Percentiles rank a stretch among this genome's conserved stretches.
These are phyloP conservation scores for Acanthamoeba quina DNA, from an alignment of 208 protist genomes.

Conservation along the genomic window DNA sequence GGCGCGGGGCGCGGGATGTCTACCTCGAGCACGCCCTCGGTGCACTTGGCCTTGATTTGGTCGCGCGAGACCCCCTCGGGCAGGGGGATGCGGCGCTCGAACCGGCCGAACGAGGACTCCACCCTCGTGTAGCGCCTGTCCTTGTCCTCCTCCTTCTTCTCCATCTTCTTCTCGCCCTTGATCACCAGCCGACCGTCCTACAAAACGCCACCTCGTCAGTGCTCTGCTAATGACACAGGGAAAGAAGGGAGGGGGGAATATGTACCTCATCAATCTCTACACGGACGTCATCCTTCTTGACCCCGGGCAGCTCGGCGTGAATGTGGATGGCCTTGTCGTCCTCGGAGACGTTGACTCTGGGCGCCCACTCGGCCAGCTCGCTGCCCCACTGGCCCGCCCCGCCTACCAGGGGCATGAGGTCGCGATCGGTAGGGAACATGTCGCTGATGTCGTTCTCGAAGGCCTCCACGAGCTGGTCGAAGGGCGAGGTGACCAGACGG, in stretches of 20 bases:
- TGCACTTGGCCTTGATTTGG: conserved; percentile 53
- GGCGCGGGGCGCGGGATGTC: not conserved
- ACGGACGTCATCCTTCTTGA: conserved; percentile 58
- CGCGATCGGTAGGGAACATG: not conserved
- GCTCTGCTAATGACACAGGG: not conserved
- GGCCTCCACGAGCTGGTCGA: not conserved
- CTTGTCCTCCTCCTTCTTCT: conserved; percentile 75
- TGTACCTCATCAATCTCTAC: conserved; percentile 9
- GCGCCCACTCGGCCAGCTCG: conserved; percentile 26
- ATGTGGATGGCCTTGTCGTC: not conserved
- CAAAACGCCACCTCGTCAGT: not conserved
- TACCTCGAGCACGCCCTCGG: conserved; percentile 67
- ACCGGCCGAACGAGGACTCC: conserved; percentile 5
- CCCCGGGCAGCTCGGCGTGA: conserved; percentile 69
- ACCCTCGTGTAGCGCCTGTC: not conserved
- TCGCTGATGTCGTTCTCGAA: conserved; percentile 45
- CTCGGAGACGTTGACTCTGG: conserved; percentile 52
- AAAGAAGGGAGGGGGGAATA: not conserved
- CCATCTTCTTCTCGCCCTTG: conserved; percentile 52
- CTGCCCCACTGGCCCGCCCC: not conserved
- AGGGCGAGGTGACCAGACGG: conserved; percentile 6
- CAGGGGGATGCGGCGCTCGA: conserved; percentile 36
- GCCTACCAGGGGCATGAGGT: not conserved
- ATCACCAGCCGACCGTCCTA: not conserved
- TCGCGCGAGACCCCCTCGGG: conserved; percentile 3